Percentiles rank a stretch among this genome's conserved stretches.
Evolutionary conservation across 768 basidiomycete species (phyloP).

Genomic region (Lactifluus echinatus): DNA sequence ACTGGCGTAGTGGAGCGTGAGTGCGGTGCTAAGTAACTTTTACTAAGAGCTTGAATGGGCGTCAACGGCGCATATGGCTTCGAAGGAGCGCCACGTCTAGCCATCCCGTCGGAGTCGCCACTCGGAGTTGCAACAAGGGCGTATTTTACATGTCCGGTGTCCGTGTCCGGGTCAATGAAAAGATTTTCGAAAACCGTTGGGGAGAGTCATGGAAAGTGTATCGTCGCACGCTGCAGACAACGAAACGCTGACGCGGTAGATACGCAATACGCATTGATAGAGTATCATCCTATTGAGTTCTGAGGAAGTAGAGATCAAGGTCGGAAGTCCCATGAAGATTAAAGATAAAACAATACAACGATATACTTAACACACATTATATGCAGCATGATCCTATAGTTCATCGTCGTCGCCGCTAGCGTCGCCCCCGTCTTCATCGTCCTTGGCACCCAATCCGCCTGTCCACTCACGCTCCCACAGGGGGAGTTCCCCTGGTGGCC

Average conservation of each 20-base stretch:
- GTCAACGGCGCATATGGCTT: neutral
- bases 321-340: constrained; percentile 10
- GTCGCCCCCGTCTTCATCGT: constrained; percentile 16
- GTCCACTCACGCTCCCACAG: constrained; percentile 84
- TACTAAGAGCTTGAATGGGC: neutral
- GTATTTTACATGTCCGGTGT: constrained; percentile 4
- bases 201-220: neutral
- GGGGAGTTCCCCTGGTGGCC: constrained; percentile 27
- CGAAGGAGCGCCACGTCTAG: neutral
- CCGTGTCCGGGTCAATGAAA: neutral
- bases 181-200: neutral
- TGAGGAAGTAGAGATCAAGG: neutral
- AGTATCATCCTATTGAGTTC: neutral
- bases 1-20: neutral
- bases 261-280: neutral
- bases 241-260: neutral
- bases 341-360: constrained; percentile 17
- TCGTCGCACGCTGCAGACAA: neutral
- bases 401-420: constrained; percentile 21
- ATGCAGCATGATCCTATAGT: constrained; percentile 14
- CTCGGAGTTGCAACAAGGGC: neutral
- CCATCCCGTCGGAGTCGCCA: too few relatives aligned
- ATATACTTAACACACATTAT: constrained; percentile 19
- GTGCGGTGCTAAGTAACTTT: neutral
- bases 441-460: constrained; percentile 45